phyloP scores from a whole-genome alignment of 2,329 filamentous ascomycete species.

The Neopestalotiopsis clavispora region DNA sequence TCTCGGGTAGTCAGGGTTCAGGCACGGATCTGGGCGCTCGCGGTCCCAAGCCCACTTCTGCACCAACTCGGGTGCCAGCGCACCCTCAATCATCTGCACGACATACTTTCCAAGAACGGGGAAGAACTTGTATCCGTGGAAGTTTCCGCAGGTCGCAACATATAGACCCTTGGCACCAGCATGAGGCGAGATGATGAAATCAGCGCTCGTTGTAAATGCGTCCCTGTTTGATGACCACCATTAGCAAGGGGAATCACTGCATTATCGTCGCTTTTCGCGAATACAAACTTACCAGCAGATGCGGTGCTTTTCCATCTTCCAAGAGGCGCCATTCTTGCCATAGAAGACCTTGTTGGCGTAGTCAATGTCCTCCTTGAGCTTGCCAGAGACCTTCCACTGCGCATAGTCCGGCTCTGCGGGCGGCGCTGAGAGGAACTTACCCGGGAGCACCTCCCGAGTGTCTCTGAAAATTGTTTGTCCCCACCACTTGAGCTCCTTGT shows the following conservation, averaged over 20 bases:
- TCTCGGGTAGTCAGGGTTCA: constrained; percentile 61
- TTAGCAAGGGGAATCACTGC: neutral
- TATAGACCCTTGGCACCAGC: constrained; percentile 57
- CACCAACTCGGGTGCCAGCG: constrained; percentile 46
- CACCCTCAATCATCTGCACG: constrained; percentile 56
- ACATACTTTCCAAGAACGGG: constrained; percentile 68
- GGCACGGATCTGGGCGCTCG: constrained; percentile 55
- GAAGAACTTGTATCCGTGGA: constrained; percentile 73
- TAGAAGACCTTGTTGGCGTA: constrained; percentile 63
- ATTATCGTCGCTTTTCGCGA: neutral
- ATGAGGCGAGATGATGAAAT: constrained; percentile 68
- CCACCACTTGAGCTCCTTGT: constrained; percentile 62
- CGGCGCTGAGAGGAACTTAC: constrained; percentile 59
- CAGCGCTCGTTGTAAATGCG: constrained; percentile 63
- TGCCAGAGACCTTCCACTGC: constrained; percentile 64
- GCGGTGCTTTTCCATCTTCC: constrained; percentile 65
- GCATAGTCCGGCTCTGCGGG: constrained; percentile 60
- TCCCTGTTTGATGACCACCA: constrained; percentile 54
- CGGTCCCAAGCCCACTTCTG: constrained; percentile 65
- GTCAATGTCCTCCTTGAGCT: constrained; percentile 63
- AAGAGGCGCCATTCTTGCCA: constrained; percentile 57
- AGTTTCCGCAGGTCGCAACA: constrained; percentile 68
- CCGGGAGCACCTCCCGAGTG: constrained; percentile 55
- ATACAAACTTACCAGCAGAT: constrained; percentile 66
- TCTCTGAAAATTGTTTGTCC: constrained; percentile 63